Conservation (phyloP, 768 basidiomycete genomes). For the Cyclocybe aegerita region DNA sequence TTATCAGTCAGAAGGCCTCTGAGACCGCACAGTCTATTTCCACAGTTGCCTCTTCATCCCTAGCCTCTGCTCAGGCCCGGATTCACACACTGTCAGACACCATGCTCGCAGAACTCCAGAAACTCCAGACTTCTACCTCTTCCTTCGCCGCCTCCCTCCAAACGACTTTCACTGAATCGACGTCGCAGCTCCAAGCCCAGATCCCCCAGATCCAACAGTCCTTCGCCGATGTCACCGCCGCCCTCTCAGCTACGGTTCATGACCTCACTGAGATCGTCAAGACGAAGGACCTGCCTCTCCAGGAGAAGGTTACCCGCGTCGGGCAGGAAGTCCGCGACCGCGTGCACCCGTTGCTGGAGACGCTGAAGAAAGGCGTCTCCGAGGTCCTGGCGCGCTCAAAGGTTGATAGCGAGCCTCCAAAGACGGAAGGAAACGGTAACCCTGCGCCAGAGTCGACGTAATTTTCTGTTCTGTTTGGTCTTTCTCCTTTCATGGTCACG, state of each 20-base stretch:
- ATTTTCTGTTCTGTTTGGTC: too few relatives aligned
- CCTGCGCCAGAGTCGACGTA: too few relatives aligned
- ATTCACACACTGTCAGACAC: slow-evolving; percentile 62
- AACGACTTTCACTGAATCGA: slow-evolving; percentile 31
- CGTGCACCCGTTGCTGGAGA: slow-evolving; percentile 61
- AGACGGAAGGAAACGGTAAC: not conserved
- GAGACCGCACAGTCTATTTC: slow-evolving; percentile 67
- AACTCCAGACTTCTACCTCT: slow-evolving; percentile 58
- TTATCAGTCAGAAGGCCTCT: slow-evolving; percentile 61
- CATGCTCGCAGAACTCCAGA: slow-evolving; percentile 67
- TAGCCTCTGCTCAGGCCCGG: slow-evolving; percentile 52
- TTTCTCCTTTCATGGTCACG: too few relatives aligned
- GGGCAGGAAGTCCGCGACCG: slow-evolving; percentile 57
- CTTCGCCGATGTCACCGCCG: slow-evolving; percentile 49
- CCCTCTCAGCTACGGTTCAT: slow-evolving; percentile 43
- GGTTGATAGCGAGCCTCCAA: not conserved
- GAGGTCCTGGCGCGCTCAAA: slow-evolving; percentile 33
- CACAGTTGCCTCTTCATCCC: slow-evolving; percentile 55
- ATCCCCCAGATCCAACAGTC: slow-evolving; percentile 62
- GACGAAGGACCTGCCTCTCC: slow-evolving; percentile 52
- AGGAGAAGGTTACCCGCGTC: slow-evolving; percentile 62
- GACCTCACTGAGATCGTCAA: slow-evolving; percentile 56
- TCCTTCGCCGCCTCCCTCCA: slow-evolving; percentile 46
- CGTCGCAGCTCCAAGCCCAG: slow-evolving; percentile 38
- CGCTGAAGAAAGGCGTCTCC: slow-evolving; percentile 39